These are phyloP conservation scores for Metschnikowia arizonensis DNA, from an alignment of 805 yeast species.

Conservation along the genomic window DNA sequence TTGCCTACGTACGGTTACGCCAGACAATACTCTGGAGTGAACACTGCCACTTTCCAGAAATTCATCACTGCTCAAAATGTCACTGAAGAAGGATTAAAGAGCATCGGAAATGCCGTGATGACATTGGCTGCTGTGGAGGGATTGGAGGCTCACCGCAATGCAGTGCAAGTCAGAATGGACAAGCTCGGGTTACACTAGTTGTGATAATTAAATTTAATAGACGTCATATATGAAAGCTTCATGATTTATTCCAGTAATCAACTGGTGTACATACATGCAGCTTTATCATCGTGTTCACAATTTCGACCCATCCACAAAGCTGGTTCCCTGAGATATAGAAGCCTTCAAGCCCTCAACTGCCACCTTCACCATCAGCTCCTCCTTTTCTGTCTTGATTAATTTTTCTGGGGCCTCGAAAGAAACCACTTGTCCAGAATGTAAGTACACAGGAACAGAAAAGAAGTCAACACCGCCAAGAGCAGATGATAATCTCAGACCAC, in stretches of 20 bases:
- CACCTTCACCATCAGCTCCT: constrained; percentile 30
- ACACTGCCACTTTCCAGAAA: constrained; percentile 93
- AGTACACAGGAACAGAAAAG: constrained; percentile 47
- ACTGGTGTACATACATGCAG: background rate
- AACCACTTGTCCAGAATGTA: constrained; percentile 35
- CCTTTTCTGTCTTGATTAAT: constrained; percentile 29
- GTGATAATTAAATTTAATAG: background rate
- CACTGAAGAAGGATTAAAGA: constrained; percentile 74
- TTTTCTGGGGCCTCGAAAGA: constrained; percentile 36
- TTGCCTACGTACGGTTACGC: constrained; percentile 98
- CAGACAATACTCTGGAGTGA: constrained; percentile 94
- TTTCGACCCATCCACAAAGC: constrained; percentile 37
- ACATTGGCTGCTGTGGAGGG: constrained; percentile 95
- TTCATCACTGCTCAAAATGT: constrained; percentile 92
- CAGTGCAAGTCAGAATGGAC: constrained; percentile 91
- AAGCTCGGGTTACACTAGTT: constrained; percentile 55
- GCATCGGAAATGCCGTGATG: constrained; percentile 96
- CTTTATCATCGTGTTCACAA: constrained; percentile 19
- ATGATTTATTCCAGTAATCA: background rate
- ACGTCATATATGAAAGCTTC: background rate
- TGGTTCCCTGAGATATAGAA: constrained; percentile 39
- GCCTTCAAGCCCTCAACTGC: constrained; percentile 39
- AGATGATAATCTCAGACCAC: constrained; percentile 42
- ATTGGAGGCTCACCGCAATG: constrained; percentile 93
- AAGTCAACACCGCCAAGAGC: constrained; percentile 38